phyloP scores from a whole-genome alignment of 164 flowering plant genomes.

The Buxus sempervirens region DNA sequence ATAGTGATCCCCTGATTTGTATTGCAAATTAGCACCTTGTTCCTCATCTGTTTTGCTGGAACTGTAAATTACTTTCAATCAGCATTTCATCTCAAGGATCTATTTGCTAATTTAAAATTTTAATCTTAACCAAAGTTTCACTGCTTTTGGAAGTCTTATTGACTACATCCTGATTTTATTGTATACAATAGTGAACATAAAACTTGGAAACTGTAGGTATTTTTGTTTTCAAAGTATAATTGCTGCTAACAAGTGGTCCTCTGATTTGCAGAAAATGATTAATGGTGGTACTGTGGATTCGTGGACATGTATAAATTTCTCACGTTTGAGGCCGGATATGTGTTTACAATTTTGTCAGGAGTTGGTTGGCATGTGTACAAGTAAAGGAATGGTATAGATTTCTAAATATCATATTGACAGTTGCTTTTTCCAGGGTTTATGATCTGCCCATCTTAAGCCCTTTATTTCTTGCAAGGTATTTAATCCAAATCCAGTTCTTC shows the following conservation, averaged over 20 bases:
- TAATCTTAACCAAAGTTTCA: no score
- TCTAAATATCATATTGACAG: background rate
- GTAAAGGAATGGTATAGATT: conserved; percentile 74
- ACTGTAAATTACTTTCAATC: no score
- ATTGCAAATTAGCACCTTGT: background rate
- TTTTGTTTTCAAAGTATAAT: no score
- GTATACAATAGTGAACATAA: no score
- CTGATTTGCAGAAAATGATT: conserved; percentile 64
- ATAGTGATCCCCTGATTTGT: background rate
- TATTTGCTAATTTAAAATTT: no score
- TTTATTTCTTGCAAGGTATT: conserved; percentile 29
- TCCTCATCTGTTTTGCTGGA: no score
- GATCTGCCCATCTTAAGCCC: background rate
- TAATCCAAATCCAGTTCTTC: conserved; percentile 41
- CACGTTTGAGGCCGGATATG: conserved; percentile 15
- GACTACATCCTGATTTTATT: no score
- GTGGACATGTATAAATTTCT: conserved; percentile 71
- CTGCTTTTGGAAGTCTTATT: no score
- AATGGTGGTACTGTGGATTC: conserved; percentile 53
- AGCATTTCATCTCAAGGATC: no score
- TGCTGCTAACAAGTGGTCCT: no score
- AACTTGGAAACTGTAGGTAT: no score
- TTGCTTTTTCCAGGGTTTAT: background rate
- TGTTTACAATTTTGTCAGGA: conserved; percentile 33
- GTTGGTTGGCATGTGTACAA: conserved; percentile 50